These are phyloP conservation scores for Nematodospora valgi DNA, from an alignment of 805 yeast genomes.

Conservation along the genomic window DNA sequence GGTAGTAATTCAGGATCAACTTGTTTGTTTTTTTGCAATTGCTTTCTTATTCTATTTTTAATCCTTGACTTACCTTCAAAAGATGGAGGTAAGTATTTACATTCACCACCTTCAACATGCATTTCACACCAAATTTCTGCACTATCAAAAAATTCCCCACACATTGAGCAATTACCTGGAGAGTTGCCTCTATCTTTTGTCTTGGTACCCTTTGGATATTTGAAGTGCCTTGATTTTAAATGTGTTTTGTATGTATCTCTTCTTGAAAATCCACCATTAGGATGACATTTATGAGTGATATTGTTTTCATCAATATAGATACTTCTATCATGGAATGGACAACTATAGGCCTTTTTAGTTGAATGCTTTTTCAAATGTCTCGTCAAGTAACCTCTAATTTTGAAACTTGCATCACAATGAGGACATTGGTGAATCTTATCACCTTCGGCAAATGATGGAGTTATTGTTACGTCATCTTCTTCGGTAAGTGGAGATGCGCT, in stretches of 20 bases:
- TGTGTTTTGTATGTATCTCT: constrained; percentile 60
- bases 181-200: constrained; percentile 41
- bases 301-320: constrained; percentile 37
- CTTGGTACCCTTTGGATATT: constrained; percentile 54
- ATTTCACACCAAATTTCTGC: constrained; percentile 51
- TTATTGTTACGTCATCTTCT: constrained; percentile 11
- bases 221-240: constrained; percentile 53
- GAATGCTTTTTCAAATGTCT: constrained; percentile 55
- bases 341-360: constrained; percentile 46
- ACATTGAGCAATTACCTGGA: constrained; percentile 53
- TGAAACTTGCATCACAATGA: constrained; percentile 47
- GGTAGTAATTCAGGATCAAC: constrained; percentile 14
- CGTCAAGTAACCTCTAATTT: constrained; percentile 51
- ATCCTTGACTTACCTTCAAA: constrained; percentile 43
- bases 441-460: constrained; percentile 15
- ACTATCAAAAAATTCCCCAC: constrained; percentile 47
- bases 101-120: constrained; percentile 49
- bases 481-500: constrained; percentile 22
- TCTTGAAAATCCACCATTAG: constrained; percentile 57
- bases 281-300: constrained; percentile 47
- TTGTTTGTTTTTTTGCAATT: constrained; percentile 24
- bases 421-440: constrained; percentile 39
- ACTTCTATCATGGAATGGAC: constrained; percentile 47
- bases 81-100: constrained; percentile 42
- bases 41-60: constrained; percentile 40